Base-by-base conservation (phyloP, 1,284 basidiomycete species). In the Singerocomus rubriflavus region DNA sequence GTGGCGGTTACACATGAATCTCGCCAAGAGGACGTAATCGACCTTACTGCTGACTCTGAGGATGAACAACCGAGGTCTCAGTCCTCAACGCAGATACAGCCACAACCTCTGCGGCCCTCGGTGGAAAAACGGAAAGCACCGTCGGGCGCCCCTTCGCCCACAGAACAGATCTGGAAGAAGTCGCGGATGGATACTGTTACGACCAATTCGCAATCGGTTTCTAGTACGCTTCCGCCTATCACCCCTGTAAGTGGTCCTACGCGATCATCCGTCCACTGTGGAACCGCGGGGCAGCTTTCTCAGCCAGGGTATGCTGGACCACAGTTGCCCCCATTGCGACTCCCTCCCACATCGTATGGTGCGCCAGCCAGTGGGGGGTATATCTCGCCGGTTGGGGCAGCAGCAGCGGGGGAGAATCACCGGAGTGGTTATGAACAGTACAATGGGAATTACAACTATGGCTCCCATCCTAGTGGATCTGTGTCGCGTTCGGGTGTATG, bases 41-140 rank as follows among this genome's bases (percentile, higher is more conserved):
- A 93, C 65, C 71, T 93, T 50, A 93, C 91, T 1, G 70, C 84
- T 48, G 86, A 88, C 61, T 85, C 84, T 17, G 87, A 88, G 47
- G 84, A 86, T 17, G 87, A 87, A 47, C 77, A 80, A 17, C 66
- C 57, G 40, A 76, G 78, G 25, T 64, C 55, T 50, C 62, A 68
- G 33, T 60, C 64, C 33, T 64, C 65, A 14, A 54, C 53, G 16
- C 61, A 63, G 44, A 27, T 36, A 7, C 57, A 52, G 8, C 11
- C 57, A 6, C 58, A 68, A 35, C 57, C 64, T 32, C 57, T 59
- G 25, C 63, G 58, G 25, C 44, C 52, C 26, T 65, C 64, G 29
- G 51, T 61, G 11, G 72, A 75, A 57, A 87, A 88, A 61, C 79
- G 85, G 55, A 85, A 82, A 59, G 80, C 79, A 5, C 64, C 70